Percentiles rank a stretch among this genome's conserved stretches.
phyloP scores from a whole-genome alignment of 2,329 filamentous ascomycete genomes.

The Alternaria metachromatica region DNA sequence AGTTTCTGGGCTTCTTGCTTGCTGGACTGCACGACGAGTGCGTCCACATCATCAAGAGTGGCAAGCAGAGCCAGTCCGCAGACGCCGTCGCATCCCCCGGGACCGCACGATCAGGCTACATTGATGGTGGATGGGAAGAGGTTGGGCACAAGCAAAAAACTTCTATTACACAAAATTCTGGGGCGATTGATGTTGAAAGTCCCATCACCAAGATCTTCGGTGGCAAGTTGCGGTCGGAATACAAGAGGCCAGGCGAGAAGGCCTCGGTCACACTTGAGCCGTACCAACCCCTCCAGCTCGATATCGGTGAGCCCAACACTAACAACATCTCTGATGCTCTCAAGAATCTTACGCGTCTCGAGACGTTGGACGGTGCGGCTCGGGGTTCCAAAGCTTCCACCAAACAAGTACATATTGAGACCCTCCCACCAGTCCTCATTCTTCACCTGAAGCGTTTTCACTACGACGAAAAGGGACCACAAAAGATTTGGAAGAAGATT shows the following conservation, averaged over 20 bases:
- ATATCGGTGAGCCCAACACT: conserved; percentile 86
- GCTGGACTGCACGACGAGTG: conserved; percentile 95
- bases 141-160: conserved; percentile 91
- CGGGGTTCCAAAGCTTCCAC: conserved; percentile 81
- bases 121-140: conserved; percentile 83
- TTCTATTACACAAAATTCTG: conserved; percentile 84
- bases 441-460: conserved; percentile 97
- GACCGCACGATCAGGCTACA: conserved; percentile 54
- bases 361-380: conserved; percentile 81
- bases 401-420: conserved; percentile 95
- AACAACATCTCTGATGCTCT: conserved; percentile 92
- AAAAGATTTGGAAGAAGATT: conserved; percentile 99
- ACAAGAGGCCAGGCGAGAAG: conserved; percentile 84
- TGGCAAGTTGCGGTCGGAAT: conserved; percentile 86
- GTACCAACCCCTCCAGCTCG: conserved; percentile 91
- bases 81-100: conserved; percentile 50
- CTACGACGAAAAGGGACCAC: conserved; percentile 86
- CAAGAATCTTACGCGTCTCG: conserved; percentile 80
- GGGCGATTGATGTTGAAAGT: conserved; percentile 72
- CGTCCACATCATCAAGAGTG: conserved; percentile 72
- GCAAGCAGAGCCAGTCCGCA: conserved; percentile 40
- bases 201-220: conserved; percentile 95
- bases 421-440: conserved; percentile 87
- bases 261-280: conserved; percentile 91
- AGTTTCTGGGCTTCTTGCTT: conserved; percentile 91